phyloP scores from a whole-genome alignment of 768 basidiomycete species.

The Epithele typhae region DNA sequence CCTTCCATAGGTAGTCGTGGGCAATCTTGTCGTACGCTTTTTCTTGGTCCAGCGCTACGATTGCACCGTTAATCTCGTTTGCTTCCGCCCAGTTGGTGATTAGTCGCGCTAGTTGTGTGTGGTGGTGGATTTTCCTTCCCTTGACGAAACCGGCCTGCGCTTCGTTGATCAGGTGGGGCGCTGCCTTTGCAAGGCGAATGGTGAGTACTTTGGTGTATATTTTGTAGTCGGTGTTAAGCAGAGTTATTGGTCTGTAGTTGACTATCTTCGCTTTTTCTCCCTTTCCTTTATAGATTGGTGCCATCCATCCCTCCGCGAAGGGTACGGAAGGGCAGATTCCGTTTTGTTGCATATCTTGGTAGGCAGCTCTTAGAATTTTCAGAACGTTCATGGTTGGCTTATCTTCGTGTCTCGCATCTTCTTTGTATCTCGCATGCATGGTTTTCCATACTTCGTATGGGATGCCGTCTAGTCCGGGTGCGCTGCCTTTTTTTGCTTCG shows the following conservation, averaged over 20 bases:
- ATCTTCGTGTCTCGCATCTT: no score
- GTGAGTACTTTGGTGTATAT: constrained; percentile 24
- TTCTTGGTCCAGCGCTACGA: not conserved
- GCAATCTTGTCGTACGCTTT: constrained; percentile 1
- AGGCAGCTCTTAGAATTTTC: not conserved
- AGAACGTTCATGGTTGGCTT: no score
- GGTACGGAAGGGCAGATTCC: not conserved
- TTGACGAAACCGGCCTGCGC: constrained; percentile 38
- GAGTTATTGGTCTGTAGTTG: constrained; percentile 19
- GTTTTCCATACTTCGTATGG: no score
- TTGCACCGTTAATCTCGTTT: constrained; percentile 7
- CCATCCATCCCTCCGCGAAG: constrained; percentile 31
- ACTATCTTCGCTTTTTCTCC: constrained; percentile 7
- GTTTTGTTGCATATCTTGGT: constrained; percentile 4
- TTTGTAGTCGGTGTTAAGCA: constrained; percentile 31
- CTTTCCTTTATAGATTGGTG: constrained; percentile 40
- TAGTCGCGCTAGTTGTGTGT: constrained; percentile 23
- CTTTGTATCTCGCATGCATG: no score
- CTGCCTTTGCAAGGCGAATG: constrained; percentile 10
- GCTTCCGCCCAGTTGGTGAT: constrained; percentile 13
- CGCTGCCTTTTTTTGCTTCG: no score
- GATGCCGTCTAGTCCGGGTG: no score
- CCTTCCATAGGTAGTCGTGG: constrained; percentile 13
- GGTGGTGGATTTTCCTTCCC: constrained; percentile 29
- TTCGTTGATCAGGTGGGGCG: constrained; percentile 22